These are phyloP conservation scores for Beta vulgaris DNA, from an alignment of 148 eudicot genomes.

Conservation along the genomic window DNA sequence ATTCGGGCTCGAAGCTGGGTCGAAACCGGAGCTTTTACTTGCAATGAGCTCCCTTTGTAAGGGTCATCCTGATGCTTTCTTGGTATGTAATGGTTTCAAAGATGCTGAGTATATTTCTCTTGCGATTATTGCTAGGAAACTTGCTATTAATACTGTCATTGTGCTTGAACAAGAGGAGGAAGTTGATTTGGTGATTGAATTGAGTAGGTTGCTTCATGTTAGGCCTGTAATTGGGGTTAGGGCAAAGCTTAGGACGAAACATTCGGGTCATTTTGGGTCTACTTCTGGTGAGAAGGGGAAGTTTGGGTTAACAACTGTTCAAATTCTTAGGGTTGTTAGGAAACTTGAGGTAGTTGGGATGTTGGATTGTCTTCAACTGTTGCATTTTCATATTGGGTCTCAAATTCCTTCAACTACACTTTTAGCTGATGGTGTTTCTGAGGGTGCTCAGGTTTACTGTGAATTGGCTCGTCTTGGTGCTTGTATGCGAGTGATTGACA, in stretches of 20 bases:
- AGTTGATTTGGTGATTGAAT: slow-evolving; percentile 62
- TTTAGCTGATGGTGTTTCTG: slow-evolving; percentile 69
- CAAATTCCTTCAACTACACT: slow-evolving; percentile 78
- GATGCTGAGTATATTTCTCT: slow-evolving; percentile 78
- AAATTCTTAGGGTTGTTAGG: slow-evolving; percentile 69
- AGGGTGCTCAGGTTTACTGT: slow-evolving; percentile 79
- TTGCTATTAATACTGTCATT: slow-evolving; percentile 65
- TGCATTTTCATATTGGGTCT: slow-evolving; percentile 98
- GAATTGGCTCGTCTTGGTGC: slow-evolving; percentile 84
- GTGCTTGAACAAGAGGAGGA: slow-evolving; percentile 91
- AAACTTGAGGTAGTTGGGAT: slow-evolving; percentile 56
- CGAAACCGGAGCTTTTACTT: slow-evolving; percentile 86
- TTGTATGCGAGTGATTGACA: slow-evolving; percentile 68
- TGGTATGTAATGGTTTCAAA: slow-evolving; percentile 88
- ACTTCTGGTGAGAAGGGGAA: slow-evolving; percentile 98
- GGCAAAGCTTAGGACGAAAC: slow-evolving; percentile 91
- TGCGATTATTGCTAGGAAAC: slow-evolving; percentile 64
- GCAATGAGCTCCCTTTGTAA: slow-evolving; percentile 81
- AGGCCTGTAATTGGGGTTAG: slow-evolving; percentile 77
- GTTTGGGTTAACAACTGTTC: slow-evolving; percentile 69
- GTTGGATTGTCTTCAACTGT: slow-evolving; percentile 80
- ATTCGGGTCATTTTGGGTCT: slow-evolving; percentile 87
- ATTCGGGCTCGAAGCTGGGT: slow-evolving; percentile 92
- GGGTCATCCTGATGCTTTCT: slow-evolving; percentile 59
- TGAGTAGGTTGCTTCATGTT: slow-evolving; percentile 50